Evolutionary conservation across 768 basidiomycete species (phyloP), one percentile per base, ranked within the genome.

Genomic region (Lactarius akahatsu): DNA sequence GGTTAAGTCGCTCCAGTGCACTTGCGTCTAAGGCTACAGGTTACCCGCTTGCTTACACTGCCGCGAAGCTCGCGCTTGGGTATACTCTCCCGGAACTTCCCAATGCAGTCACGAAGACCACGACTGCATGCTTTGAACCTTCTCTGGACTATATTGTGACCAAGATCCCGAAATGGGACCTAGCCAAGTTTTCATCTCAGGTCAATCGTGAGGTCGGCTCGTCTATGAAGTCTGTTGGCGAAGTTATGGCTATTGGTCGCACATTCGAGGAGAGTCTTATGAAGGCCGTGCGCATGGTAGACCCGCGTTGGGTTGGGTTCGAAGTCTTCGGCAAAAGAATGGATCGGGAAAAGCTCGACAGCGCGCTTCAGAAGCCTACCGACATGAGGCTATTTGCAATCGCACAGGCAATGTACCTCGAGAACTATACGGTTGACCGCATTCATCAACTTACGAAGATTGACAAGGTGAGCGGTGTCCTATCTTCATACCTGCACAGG

Each of bases 111-210:
- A 99, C 97, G 59, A 99, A 98, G 80, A 96, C 95, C 3, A 99
- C 97, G 1, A 98, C 97, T 11, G 97, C 97, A 2, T 98, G 97
- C 79, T 99, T 98, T 78, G 97, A 99, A 75, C 96, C 97, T 30
- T 96, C 96, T 9, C 83, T 99, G 54, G 97, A 99, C 77, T 99
- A 99, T 78, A 97, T 99, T 74, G 97, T 99, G 67, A 97, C 95
- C 58, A 99, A 99, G 80, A 98, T 99, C 70, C 97, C 97, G 68
- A 98, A 98, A 77, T 98, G 97, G 96, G 97, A 99, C 79, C 81
- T 99, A 63, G 95, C 96, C 70, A 99, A 99, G 78, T 98, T 99
- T 82, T 91, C 90, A 26, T 80, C 88, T 47, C 92, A 96, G 73
- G 97, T 98, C 65, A 88, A 96, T 75, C 89, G 96, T 69, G 88